These are phyloP conservation scores for Zizania latifolia DNA, from an alignment of 176 grass and related monocot species.

Conservation along the genomic window DNA sequence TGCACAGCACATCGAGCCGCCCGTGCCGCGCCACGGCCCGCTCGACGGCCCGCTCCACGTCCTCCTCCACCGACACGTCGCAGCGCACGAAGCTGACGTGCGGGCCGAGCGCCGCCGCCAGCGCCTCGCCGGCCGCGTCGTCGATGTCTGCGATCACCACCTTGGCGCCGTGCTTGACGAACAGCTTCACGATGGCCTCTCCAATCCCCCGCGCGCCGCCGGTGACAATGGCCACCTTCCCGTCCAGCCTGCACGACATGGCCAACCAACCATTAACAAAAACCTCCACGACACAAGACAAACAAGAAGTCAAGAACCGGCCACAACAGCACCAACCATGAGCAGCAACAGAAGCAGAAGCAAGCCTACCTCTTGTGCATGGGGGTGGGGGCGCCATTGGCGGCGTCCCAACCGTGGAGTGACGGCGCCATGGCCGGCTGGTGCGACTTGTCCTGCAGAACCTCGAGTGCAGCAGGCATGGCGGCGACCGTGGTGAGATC, in stretches of 20 bases:
- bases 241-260: constrained; percentile 49
- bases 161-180: constrained; percentile 61
- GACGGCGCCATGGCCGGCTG: constrained; percentile 35
- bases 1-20: constrained; percentile 64
- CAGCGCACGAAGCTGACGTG: constrained; percentile 53
- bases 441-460: constrained; percentile 43
- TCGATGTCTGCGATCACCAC: constrained; percentile 85
- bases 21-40: constrained; percentile 45
- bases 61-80: constrained; percentile 67
- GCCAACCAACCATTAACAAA: not conserved
- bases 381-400: constrained; percentile 42
- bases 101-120: constrained; percentile 48
- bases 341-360: not conserved
- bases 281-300: not conserved
- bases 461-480: constrained; percentile 46
- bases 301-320: too few relatives aligned
- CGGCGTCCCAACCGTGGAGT: constrained; percentile 49
- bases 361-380: constrained; percentile 69
- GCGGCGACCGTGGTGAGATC: constrained; percentile 11
- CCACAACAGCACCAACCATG: too few relatives aligned
- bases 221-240: constrained; percentile 84
- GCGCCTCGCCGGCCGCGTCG: constrained; percentile 34
- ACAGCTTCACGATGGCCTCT: constrained; percentile 65
- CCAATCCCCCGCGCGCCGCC: constrained; percentile 84
- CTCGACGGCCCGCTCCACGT: constrained; percentile 52